These are phyloP conservation scores for Metschnikowia chrysomelidarum DNA, from an alignment of 805 yeast species.

Conservation along the genomic window DNA sequence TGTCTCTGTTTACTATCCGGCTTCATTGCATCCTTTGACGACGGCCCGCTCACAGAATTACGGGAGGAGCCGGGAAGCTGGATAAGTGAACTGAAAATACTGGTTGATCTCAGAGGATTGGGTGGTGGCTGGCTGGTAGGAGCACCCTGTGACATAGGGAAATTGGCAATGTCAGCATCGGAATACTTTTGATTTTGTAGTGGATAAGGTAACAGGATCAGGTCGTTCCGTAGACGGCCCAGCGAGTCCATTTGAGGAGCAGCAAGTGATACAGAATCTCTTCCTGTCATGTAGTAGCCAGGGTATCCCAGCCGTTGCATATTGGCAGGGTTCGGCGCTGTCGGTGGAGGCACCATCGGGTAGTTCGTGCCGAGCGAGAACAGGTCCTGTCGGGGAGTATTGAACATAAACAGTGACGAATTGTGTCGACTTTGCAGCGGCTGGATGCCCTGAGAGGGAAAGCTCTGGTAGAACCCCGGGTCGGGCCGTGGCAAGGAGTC, in stretches of 20 bases:
- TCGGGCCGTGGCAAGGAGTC: conserved; percentile 14
- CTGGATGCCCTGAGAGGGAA: conserved; percentile 8
- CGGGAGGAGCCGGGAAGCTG: conserved; percentile 37
- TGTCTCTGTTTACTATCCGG: conserved; percentile 3
- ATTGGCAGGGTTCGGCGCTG: conserved; percentile 4
- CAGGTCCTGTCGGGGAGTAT: conserved; percentile 31
- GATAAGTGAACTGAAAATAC: conserved; percentile 39
- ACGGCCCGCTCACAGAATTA: conserved; percentile 32
- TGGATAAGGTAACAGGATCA: conserved; percentile 40
- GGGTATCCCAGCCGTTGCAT: conserved; percentile 14
- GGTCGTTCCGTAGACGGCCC: conserved; percentile 36
- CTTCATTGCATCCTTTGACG: conserved; percentile 7
- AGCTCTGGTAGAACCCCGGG: conserved; percentile 9
- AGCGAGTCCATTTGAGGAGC: conserved; percentile 10
- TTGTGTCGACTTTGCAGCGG: conserved; percentile 14
- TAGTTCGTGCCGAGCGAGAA: conserved; percentile 26
- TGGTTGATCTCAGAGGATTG: conserved; percentile 29
- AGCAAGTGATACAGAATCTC: conserved; percentile 18
- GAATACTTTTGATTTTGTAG: conserved; percentile 12
- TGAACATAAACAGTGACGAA: conserved; percentile 23
- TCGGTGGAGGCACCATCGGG: conserved; percentile 13
- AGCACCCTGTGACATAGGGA: conserved; percentile 6
- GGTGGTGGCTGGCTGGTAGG: conserved; percentile 3
- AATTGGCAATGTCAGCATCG: conserved; percentile 6
- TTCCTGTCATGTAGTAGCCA: conserved; percentile 18